phyloP scores from a whole-genome alignment of 345 rosid genomes.

The Populus alba region DNA sequence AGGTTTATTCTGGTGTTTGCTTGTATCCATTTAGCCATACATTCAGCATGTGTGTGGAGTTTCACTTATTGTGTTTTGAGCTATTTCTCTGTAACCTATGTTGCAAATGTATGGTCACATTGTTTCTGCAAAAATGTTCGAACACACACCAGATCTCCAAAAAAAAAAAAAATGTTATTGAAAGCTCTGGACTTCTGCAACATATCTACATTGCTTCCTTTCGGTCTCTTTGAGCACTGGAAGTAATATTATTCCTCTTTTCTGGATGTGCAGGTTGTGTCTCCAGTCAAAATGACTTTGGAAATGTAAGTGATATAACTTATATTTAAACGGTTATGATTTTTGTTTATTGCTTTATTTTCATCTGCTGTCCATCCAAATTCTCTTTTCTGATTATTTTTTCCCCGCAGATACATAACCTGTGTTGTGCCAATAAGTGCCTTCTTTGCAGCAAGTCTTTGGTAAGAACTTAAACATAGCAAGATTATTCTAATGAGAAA shows the following conservation, averaged over 20 bases:
- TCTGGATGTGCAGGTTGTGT: constrained; percentile 62
- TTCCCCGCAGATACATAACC: constrained; percentile 67
- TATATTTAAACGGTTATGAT: neutral
- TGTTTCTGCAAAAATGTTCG: neutral
- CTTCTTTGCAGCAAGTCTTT: constrained; percentile 95
- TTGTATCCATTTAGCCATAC: neutral
- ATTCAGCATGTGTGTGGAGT: neutral
- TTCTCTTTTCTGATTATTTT: constrained; percentile 22
- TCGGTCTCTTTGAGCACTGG: constrained; percentile 1
- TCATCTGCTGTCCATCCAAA: neutral
- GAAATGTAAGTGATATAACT: constrained; percentile 61
- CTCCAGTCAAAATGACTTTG: constrained; percentile 94
- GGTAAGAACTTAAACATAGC: constrained; percentile 52
- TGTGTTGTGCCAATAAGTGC: constrained; percentile 94
- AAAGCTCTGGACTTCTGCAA: neutral
- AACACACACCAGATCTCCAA: no score
- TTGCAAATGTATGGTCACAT: neutral
- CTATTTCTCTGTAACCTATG: neutral
- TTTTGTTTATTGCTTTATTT: neutral
- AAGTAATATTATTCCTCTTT: neutral
- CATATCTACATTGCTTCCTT: neutral
- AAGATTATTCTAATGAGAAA: neutral
- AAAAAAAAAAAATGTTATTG: neutral
- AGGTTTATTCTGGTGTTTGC: neutral
- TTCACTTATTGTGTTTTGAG: neutral